Evolutionary conservation across 1,284 basidiomycete genomes (phyloP).

Genomic region (Xanthoconium separans): DNA sequence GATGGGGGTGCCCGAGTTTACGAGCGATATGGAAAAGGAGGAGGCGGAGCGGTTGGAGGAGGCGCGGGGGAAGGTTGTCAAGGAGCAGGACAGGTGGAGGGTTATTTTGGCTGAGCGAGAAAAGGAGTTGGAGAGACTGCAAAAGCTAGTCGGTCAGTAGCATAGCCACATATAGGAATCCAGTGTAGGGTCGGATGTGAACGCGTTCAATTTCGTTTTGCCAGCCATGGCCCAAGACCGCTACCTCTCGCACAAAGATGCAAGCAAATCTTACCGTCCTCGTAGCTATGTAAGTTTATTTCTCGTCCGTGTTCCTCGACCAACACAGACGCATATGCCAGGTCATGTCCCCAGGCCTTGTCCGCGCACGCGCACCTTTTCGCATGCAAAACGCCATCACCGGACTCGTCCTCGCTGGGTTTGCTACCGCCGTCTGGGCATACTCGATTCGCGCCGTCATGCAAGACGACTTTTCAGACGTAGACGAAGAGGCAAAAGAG

Average conservation of each 20-base stretch:
- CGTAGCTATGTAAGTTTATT: conserved; percentile 37
- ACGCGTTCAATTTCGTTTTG: not conserved
- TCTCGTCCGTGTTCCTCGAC: too few species aligned
- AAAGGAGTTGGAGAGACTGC: conserved; percentile 63
- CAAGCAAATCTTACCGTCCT: conserved; percentile 39
- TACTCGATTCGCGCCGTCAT: conserved; percentile 94
- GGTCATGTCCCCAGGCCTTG: conserved; percentile 84
- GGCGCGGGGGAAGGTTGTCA: conserved; percentile 67
- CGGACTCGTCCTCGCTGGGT: conserved; percentile 70
- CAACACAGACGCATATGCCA: not conserved
- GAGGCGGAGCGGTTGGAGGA: conserved; percentile 81
- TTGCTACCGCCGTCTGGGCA: conserved; percentile 83
- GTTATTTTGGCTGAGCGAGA: conserved; percentile 68
- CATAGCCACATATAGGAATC: not conserved
- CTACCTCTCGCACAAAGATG: conserved; percentile 38
- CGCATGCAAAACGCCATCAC: conserved; percentile 77
- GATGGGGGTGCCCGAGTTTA: conserved; percentile 78
- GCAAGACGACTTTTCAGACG: conserved; percentile 88
- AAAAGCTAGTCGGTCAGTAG: conserved; percentile 38
- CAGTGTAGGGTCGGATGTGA: not conserved
- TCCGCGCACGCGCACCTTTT: conserved; percentile 86
- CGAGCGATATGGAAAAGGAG: conserved; percentile 78
- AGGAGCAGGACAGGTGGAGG: conserved; percentile 63
- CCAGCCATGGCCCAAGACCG: conserved; percentile 29
- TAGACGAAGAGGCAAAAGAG: conserved; percentile 72